phyloP scores from a whole-genome alignment of 179 eudicot genomes.

The Beta lomatogona region DNA sequence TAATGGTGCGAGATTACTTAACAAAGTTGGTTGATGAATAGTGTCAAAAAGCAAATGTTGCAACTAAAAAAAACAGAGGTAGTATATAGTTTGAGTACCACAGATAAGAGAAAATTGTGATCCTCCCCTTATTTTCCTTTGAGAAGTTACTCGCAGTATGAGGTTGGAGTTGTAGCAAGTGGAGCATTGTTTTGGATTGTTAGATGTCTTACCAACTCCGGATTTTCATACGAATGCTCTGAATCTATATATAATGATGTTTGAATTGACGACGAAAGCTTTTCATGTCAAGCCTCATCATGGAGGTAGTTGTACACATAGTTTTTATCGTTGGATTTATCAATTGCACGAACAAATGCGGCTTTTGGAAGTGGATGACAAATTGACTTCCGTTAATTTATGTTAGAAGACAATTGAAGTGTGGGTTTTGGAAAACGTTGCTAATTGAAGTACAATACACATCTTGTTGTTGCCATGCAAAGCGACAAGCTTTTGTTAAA shows the following conservation, averaged over 20 bases:
- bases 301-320: background rate
- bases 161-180: background rate
- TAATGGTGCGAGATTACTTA: too few relatives aligned
- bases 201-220: too few relatives aligned
- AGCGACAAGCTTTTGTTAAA: slow-evolving; percentile 8
- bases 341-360: background rate
- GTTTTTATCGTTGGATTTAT: background rate
- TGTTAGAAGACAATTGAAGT: too few relatives aligned
- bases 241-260: background rate
- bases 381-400: too few relatives aligned
- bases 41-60: too few relatives aligned
- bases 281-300: slow-evolving; percentile 11
- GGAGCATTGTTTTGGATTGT: background rate
- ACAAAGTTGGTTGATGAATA: too few relatives aligned
- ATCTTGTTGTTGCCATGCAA: slow-evolving; percentile 5
- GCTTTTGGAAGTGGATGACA: slow-evolving; percentile 9
- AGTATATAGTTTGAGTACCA: slow-evolving; percentile 5
- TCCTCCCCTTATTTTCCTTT: background rate
- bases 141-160: background rate
- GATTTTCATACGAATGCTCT: too few relatives aligned
- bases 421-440: too few relatives aligned
- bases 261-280: background rate
- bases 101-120: background rate
- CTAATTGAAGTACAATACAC: too few relatives aligned
- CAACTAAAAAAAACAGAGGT: too few relatives aligned